Percentiles rank a stretch among this genome's conserved stretches.
Evolutionary conservation across 2,329 filamentous ascomycete genomes (phyloP).

Genomic region (Colletotrichum euphorbiae): DNA sequence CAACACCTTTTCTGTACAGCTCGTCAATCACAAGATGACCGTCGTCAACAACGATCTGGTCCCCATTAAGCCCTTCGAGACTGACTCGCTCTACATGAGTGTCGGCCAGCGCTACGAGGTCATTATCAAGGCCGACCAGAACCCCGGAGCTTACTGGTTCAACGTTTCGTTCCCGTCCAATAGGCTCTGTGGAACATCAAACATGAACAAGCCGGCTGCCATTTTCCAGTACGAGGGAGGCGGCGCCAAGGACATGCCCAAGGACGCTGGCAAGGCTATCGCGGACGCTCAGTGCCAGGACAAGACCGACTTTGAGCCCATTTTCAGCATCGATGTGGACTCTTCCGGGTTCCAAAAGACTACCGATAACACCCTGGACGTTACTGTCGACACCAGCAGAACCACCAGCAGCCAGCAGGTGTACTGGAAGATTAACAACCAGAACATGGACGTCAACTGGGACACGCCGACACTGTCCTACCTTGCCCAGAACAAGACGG

Average conservation of each 20-base stretch:
- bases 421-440: constrained; percentile 51
- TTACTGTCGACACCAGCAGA: constrained; percentile 42
- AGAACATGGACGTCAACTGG: constrained; percentile 54
- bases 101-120: constrained; percentile 63
- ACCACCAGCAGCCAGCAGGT: constrained; percentile 41
- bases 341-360: constrained; percentile 45
- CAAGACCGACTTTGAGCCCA: constrained; percentile 42
- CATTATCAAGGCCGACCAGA: constrained; percentile 50
- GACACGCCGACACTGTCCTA: constrained; percentile 52
- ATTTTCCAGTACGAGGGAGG: constrained; percentile 54
- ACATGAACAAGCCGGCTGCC: constrained; percentile 50
- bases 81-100: constrained; percentile 70
- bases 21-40: constrained; percentile 69
- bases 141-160: constrained; percentile 47
- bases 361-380: constrained; percentile 43
- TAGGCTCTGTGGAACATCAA: constrained; percentile 49
- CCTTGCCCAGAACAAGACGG: constrained; percentile 24
- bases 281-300: constrained; percentile 43
- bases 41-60: constrained; percentile 77
- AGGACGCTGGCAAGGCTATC: constrained; percentile 44
- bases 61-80: constrained; percentile 70
- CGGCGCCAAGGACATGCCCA: constrained; percentile 45
- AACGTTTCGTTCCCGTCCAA: constrained; percentile 50
- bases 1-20: constrained; percentile 66
- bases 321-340: constrained; percentile 45